Evolutionary conservation across 148 eudicot species (phyloP).

Genomic region (Euryodendron excelsum): DNA sequence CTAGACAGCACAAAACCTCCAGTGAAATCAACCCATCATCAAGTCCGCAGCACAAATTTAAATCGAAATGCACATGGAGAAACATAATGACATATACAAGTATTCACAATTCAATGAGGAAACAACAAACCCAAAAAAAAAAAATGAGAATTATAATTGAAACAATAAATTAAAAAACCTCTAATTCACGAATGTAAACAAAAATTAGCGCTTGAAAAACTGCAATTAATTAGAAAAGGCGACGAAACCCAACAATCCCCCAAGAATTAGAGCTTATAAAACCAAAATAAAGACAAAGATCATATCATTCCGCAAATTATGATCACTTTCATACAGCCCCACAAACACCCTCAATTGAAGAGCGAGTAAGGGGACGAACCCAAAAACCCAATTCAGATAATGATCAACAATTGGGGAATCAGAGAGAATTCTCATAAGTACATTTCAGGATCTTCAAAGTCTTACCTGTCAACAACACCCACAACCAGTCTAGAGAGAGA

Average conservation of each 20-base stretch:
- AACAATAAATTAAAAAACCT: not conserved
- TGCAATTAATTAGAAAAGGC: not conserved
- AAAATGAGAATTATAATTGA: not conserved
- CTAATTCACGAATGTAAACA: not conserved
- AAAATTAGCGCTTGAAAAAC: not conserved
- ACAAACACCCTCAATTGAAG: conserved; percentile 10
- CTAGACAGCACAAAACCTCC: conserved; percentile 1
- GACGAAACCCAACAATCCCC: not conserved
- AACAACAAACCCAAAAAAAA: not conserved
- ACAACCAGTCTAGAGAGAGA: conserved; percentile 5
- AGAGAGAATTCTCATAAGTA: not conserved
- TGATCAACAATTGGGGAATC: conserved; percentile 6
- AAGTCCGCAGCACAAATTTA: not conserved
- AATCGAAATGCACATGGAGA: not conserved
- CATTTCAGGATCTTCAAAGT: not conserved
- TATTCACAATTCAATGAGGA: not conserved
- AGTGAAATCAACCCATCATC: not conserved
- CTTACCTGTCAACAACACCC: conserved; percentile 10
- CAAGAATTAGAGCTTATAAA: not conserved
- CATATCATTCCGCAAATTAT: not conserved
- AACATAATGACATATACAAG: not conserved
- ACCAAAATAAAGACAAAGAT: not conserved
- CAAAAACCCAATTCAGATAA: not conserved
- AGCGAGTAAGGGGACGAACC: not conserved
- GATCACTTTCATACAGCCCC: not conserved